These are phyloP conservation scores for Calocybe cyanea DNA, from an alignment of 768 basidiomycete genomes.

Conservation along the genomic window DNA sequence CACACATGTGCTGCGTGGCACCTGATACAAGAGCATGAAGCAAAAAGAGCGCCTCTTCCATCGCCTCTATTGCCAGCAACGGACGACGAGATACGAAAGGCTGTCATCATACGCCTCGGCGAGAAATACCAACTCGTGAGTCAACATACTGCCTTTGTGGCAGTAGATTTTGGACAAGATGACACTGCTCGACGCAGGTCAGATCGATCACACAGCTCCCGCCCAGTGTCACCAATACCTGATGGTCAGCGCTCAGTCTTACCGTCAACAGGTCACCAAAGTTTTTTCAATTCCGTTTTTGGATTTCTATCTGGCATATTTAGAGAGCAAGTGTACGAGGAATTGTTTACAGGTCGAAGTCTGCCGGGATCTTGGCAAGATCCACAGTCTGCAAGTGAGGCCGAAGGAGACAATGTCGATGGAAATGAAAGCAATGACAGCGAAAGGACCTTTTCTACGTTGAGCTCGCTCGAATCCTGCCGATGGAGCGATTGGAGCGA, in stretches of 20 bases:
- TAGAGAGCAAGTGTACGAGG: not conserved
- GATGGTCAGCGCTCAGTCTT: too few species aligned
- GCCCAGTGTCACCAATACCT: not conserved
- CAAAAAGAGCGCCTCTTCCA: slow-evolving; percentile 29
- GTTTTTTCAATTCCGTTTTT: slow-evolving; percentile 1
- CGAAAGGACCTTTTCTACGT: slow-evolving; percentile 36
- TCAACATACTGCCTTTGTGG: slow-evolving; percentile 53
- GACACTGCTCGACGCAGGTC: not conserved
- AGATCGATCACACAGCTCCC: not conserved
- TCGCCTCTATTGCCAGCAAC: slow-evolving; percentile 22
- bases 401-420: slow-evolving; percentile 20
- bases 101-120: slow-evolving; percentile 47
- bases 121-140: slow-evolving; percentile 49
- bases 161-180: slow-evolving; percentile 36
- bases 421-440: slow-evolving; percentile 5
- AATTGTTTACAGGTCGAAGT: not conserved
- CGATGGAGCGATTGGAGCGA: slow-evolving; percentile 34
- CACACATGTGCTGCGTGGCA: slow-evolving; percentile 53
- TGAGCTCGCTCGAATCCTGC: slow-evolving; percentile 46
- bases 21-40: slow-evolving; percentile 51
- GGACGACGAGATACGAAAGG: slow-evolving; percentile 34
- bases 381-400: slow-evolving; percentile 4
- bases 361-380: slow-evolving; percentile 21
- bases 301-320: slow-evolving; percentile 5
- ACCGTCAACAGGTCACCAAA: not conserved